phyloP scores from a whole-genome alignment of 2,329 filamentous ascomycete genomes.

The Alternaria arbusti region DNA sequence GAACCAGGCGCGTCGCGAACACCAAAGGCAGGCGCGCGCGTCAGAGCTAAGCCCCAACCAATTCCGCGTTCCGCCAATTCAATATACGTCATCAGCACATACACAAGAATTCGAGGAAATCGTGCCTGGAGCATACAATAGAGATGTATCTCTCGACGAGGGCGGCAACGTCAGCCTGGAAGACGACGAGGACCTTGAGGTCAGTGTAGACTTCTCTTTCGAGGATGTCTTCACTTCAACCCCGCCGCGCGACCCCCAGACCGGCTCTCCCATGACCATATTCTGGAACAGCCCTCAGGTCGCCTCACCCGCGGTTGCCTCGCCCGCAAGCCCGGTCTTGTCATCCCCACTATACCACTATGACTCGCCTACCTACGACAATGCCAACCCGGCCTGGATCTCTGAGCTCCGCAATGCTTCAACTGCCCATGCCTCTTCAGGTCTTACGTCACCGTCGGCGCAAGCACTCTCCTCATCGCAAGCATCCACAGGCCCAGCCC shows the following conservation, averaged over 20 bases:
- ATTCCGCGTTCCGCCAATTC: not conserved
- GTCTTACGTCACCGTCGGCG: not conserved
- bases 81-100: not conserved
- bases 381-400: not conserved
- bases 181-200: not conserved
- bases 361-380: not conserved
- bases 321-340: not conserved
- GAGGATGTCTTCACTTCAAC: slow-evolving; percentile 19
- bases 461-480: not conserved
- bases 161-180: not conserved
- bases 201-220: slow-evolving; percentile 26
- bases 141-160: not conserved
- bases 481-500: not conserved
- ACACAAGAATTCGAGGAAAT: not conserved
- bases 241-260: slow-evolving; percentile 13
- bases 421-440: not conserved
- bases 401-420: not conserved
- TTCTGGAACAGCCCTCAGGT: slow-evolving; percentile 9
- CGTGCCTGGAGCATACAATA: not conserved
- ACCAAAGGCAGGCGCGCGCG: not conserved
- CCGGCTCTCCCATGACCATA: slow-evolving; percentile 11
- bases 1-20: slow-evolving; percentile 11
- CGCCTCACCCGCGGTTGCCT: not conserved
- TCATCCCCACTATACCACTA: not conserved
- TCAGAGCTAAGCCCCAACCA: not conserved